Base-by-base conservation (phyloP, 2,329 filamentous ascomycete species). In the Beauveria bassiana region DNA sequence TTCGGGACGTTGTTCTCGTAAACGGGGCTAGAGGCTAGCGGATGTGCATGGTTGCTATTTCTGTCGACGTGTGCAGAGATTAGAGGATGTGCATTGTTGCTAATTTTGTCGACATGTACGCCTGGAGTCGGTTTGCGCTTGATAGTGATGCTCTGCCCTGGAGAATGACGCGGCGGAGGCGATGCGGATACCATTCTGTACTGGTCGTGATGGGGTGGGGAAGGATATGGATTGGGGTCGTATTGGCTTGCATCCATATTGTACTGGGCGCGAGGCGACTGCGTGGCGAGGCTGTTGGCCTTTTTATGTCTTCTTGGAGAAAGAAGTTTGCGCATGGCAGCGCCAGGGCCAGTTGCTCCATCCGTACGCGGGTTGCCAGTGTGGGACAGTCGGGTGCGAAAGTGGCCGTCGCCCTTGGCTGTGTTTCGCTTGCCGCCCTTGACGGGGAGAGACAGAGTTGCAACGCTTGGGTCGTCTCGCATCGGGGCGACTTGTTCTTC, bases 401-500 rank as follows among this genome's bases (percentile, higher is more conserved):
- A 34, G 46, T 50, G 46, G 56, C 51, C 42, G 18, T 61, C 62
- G 50, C 54, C 43, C 45, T 38, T 43, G 56, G 67, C 68, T 9
- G 70, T 69, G 57, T 67, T 68, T 42, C 77, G 75, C 67, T 77
- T 82, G 68, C 73, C 78, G 68, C 73, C 80, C 70, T 78, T 84
- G 47, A 75, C 76, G 18, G 81, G 80, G 61, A 88, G 76, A 63
- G 75, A 80, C 47, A 88, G 73, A n/a, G 85, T 83, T 62, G 81
- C 74, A 16, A 80, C 81, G 62, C 78, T 75, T 47, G 75, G 76
- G 42, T 84, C 83, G 69, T 90, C 87, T 68, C 78, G 81, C 43
- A 90, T 81, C 3, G 88, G 86, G 50, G 81, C 80, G 40, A 89
- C 81, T 61, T 90, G 78, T 42, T 82, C 78, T 47, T 81, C 80